These are phyloP conservation scores for Pestalotiopsis sp. DNA, from an alignment of 2,329 filamentous ascomycete genomes.

Conservation along the genomic window DNA sequence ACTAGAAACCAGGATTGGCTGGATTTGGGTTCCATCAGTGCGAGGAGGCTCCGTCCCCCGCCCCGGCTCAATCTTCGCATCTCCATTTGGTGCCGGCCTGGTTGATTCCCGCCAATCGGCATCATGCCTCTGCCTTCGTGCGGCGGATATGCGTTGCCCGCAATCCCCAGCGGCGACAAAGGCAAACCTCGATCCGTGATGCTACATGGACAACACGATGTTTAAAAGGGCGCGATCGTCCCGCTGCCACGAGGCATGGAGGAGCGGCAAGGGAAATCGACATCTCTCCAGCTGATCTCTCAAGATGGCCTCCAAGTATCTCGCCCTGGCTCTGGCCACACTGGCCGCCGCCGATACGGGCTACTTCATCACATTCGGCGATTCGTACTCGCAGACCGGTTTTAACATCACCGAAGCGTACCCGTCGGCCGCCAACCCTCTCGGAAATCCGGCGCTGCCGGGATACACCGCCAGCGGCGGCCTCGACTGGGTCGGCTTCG, in stretches of 20 bases:
- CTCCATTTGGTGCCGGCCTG: background rate
- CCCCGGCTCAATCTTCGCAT: background rate
- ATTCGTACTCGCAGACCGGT: constrained; percentile 11
- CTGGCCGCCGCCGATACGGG: background rate
- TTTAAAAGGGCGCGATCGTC: background rate
- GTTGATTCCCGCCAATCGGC: background rate
- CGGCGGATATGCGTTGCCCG: constrained; percentile 1
- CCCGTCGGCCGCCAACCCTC: constrained; percentile 55
- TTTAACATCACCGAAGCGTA: constrained; percentile 5
- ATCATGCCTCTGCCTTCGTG: background rate
- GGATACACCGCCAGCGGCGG: constrained; percentile 50
- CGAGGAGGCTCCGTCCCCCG: no score
- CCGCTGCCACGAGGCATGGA: background rate
- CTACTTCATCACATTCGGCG: constrained; percentile 11
- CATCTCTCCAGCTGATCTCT: background rate
- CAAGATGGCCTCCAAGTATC: constrained; percentile 2
- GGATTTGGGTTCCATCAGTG: no score
- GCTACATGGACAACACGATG: no score
- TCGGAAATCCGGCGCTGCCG: constrained; percentile 61
- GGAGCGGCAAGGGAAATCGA: background rate
- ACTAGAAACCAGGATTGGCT: no score
- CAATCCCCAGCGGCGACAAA: background rate
- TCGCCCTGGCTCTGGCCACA: background rate
- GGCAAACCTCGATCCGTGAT: background rate
- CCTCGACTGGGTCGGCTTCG: constrained; percentile 44